Conservation (phyloP, 192 early-diverging fungal genomes). For the Coemansia sp. region DNA sequence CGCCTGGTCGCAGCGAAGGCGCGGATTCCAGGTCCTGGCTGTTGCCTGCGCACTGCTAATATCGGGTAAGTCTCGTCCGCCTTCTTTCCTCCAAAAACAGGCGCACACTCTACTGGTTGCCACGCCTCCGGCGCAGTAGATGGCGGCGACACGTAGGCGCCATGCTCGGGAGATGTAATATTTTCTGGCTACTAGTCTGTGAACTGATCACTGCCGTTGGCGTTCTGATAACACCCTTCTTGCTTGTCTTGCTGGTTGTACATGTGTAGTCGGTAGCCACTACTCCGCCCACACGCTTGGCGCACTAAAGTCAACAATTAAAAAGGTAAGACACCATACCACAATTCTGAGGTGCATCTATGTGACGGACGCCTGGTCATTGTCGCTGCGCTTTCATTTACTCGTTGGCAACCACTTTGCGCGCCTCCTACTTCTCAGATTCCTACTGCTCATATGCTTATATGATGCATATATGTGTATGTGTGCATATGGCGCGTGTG, state of each 20-base stretch:
- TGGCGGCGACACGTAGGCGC: not conserved
- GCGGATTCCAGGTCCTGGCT: conserved; percentile 60
- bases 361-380: not conserved
- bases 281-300: conserved; percentile 74
- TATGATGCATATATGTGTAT: not conserved
- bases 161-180: not conserved
- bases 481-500: conserved; percentile 7
- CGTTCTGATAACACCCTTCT: not conserved
- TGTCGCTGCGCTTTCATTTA: no score
- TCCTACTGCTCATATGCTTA: not conserved
- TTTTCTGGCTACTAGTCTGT: not conserved
- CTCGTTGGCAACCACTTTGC: not conserved
- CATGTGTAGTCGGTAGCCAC: conserved; percentile 66
- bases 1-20: conserved; percentile 31
- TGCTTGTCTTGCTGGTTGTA: conserved; percentile 10
- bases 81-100: not conserved
- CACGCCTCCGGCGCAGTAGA: not conserved
- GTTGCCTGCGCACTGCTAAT: conserved; percentile 62
- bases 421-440: not conserved
- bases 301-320: conserved; percentile 73
- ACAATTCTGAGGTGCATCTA: not conserved
- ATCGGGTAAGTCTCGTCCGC: conserved; percentile 51
- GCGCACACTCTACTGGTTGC: not conserved
- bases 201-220: not conserved
- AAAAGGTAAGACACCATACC: conserved; percentile 58